These are phyloP conservation scores for Aspergillus niger DNA, from an alignment of 2,329 filamentous ascomycete species.

Conservation along the genomic window DNA sequence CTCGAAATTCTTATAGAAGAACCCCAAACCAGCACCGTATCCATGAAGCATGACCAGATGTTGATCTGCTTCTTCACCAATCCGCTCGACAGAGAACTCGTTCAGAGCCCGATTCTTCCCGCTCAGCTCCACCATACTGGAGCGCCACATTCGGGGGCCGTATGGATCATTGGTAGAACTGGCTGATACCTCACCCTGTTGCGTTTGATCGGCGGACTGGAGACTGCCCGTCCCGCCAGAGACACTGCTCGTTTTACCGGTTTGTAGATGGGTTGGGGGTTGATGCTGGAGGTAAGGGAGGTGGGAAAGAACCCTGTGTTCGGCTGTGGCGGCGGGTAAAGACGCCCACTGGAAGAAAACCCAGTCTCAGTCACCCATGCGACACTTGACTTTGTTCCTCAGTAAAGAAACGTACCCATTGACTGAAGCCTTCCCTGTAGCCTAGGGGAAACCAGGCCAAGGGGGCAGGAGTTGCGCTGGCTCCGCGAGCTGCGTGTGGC, in stretches of 20 bases:
- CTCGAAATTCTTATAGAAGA: slow-evolving; percentile 99
- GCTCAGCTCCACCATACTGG: slow-evolving; percentile 77
- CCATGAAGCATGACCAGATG: slow-evolving; percentile 95
- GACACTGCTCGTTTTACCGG: slow-evolving; percentile 47
- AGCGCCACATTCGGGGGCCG: slow-evolving; percentile 82
- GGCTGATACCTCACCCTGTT: slow-evolving; percentile 48
- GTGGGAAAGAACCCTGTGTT: slow-evolving; percentile 83
- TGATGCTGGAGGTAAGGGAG: slow-evolving; percentile 74
- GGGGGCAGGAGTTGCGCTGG: slow-evolving; percentile 32
- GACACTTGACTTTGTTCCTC: slow-evolving; percentile 9
- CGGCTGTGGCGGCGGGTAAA: slow-evolving; percentile 77
- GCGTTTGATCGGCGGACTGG: slow-evolving; percentile 38
- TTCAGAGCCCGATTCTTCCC: slow-evolving; percentile 88
- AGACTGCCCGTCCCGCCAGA: slow-evolving; percentile 35
- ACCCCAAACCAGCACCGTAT: slow-evolving; percentile 92
- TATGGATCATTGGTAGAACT: slow-evolving; percentile 69
- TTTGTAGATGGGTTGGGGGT: slow-evolving; percentile 69
- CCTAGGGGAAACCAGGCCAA: slow-evolving; percentile 74
- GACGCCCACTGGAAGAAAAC: slow-evolving; percentile 69
- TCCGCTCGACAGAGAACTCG: slow-evolving; percentile 85
- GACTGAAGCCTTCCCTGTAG: slow-evolving; percentile 86
- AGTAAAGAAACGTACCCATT: slow-evolving; percentile 69
- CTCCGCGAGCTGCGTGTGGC: slow-evolving; percentile 38
- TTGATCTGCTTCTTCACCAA: slow-evolving; percentile 76
- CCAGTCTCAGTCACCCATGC: slow-evolving; percentile 20